phyloP scores from a whole-genome alignment of 2,329 filamentous ascomycete genomes.

The Hypoxylon rubiginosum region DNA sequence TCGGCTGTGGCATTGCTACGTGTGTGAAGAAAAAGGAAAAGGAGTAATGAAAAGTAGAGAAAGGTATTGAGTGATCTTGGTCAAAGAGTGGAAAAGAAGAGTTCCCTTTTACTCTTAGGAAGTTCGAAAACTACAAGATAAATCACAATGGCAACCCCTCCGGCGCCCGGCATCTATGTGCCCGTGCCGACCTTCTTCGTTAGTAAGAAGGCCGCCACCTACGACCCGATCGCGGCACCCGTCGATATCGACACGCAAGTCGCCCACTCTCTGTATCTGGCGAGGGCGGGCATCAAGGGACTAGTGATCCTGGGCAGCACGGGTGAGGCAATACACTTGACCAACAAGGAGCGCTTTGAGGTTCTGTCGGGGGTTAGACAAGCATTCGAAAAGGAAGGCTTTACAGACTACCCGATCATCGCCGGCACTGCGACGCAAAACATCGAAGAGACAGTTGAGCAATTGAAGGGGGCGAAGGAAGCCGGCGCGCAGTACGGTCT shows the following conservation, averaged over 20 bases:
- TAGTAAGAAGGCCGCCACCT: slow-evolving; percentile 53
- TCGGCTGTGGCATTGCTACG: neutral
- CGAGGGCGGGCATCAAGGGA: slow-evolving; percentile 69
- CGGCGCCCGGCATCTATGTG: slow-evolving; percentile 66
- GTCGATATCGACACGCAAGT: slow-evolving; percentile 70
- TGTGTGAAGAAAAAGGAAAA: neutral
- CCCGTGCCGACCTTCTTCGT: slow-evolving; percentile 74
- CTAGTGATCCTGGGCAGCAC: slow-evolving; percentile 74
- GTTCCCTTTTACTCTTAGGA: neutral
- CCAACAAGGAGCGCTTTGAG: slow-evolving; percentile 66
- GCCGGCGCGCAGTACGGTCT: slow-evolving; percentile 72
- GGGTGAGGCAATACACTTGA: slow-evolving; percentile 73
- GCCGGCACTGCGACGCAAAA: slow-evolving; percentile 72
- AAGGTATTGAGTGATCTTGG: neutral
- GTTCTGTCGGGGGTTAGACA: slow-evolving; percentile 67
- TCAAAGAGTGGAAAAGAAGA: neutral
- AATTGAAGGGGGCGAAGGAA: slow-evolving; percentile 67
- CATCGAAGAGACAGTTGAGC: slow-evolving; percentile 71
- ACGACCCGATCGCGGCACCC: slow-evolving; percentile 60
- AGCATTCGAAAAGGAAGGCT: slow-evolving; percentile 67
- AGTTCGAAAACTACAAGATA: neutral
- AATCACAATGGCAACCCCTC: slow-evolving; percentile 45
- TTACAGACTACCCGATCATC: slow-evolving; percentile 70
- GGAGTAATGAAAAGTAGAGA: neutral
- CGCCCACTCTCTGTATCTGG: slow-evolving; percentile 70